Base-by-base conservation (phyloP, 2,329 filamentous ascomycete genomes). In the Fusarium sp. region DNA sequence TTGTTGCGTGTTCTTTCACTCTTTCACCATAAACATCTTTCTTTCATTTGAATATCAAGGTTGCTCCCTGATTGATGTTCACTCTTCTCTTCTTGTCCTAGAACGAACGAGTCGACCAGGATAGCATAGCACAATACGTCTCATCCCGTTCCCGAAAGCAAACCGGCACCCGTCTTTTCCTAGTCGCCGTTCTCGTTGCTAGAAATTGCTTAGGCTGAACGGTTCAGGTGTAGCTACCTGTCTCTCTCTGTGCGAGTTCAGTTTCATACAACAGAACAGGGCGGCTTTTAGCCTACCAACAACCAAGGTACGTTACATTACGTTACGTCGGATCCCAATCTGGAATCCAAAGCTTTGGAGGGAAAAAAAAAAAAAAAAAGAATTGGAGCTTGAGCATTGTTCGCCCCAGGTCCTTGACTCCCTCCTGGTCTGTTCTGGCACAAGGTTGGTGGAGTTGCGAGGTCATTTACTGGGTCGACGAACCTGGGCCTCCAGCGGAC, bases 81-180 rank as follows among this genome's bases (percentile, higher is more conserved):
- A 20, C n/a, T 41, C 28, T 28, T 61, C 26, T 42, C 15, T 28
- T 44, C 28, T 31, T 28, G 33, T 33, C 20, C 33, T 23, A 38
- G 41, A 47, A 40, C n/a, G 26, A 37, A 54, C 53, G 37, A 60
- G 41, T 69, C 36, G 31, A 45, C 44, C 59, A 30, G 59, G 58
- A 50, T 30, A 51, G 26, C n/a, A 46, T 69, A 65, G 60, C 61
- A 50, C 23, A 20, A 30, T 41, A 66, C 65, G 65, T 61, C 65
- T 64, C 34, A 18, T 30, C 26, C 47, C 47, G 26, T 20, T 51
- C 61, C 57, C 47, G 60, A 66, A 51, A 62, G 55, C 55, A 66
- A 69, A 62, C 65, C 62, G 46, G 49, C 46, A 66, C 65, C 51
- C 51, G 55, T 55, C 41, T 60, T 33, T 18, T 37, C 26, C 47